These are phyloP conservation scores for Solanum infundibuliforme DNA, from an alignment of 257 asterid species.

Conservation along the genomic window DNA sequence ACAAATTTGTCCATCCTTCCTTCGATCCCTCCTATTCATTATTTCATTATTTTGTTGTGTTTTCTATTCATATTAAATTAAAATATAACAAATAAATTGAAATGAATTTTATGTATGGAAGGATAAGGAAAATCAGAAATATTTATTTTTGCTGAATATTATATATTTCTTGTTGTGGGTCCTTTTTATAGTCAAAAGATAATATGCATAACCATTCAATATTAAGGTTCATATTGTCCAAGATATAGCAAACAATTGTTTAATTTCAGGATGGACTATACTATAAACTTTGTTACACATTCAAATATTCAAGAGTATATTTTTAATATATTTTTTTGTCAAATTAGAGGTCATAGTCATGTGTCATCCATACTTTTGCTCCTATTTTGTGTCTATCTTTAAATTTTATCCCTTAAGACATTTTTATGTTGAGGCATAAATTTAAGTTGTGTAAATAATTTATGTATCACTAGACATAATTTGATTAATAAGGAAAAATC, in stretches of 20 bases:
- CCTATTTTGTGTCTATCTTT: not conserved
- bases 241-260: not conserved
- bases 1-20: no score
- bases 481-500: not conserved
- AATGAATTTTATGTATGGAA: fast-evolving
- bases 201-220: not conserved
- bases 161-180: not conserved
- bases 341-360: not conserved
- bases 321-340: no score
- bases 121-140: not conserved
- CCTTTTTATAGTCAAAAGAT: not conserved
- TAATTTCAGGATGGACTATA: not conserved
- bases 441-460: not conserved
- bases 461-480: not conserved
- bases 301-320: no score
- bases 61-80: no score
- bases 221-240: not conserved
- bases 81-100: not conserved
- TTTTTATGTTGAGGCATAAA: no score
- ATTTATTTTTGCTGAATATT: not conserved
- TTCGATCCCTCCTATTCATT: fast-evolving
- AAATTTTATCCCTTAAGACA: no score
- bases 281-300: not conserved
- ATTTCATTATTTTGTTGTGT: no score
- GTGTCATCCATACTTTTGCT: not conserved